These are phyloP conservation scores for Cyphellophora attinorum DNA, from an alignment of 2,329 filamentous ascomycete species.

Conservation along the genomic window DNA sequence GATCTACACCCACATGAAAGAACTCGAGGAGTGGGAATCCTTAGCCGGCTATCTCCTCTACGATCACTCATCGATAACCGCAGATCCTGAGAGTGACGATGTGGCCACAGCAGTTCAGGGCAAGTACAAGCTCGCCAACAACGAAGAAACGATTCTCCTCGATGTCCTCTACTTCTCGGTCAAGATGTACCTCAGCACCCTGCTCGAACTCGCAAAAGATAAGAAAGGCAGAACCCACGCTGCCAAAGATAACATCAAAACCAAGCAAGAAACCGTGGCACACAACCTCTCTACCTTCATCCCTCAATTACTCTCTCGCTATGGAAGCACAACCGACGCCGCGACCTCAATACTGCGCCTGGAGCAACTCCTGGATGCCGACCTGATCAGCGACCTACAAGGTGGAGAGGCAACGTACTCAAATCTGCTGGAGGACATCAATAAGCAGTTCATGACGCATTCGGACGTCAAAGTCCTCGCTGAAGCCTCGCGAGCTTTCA, in stretches of 20 bases:
- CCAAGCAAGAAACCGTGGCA: slow-evolving; percentile 69
- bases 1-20: slow-evolving; percentile 70
- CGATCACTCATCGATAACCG: slow-evolving; percentile 65
- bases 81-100: slow-evolving; percentile 45
- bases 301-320: slow-evolving; percentile 82
- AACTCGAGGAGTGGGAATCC: slow-evolving; percentile 78
- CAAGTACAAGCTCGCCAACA: slow-evolving; percentile 61
- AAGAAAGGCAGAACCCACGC: slow-evolving; percentile 49
- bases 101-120: slow-evolving; percentile 56
- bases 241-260: slow-evolving; percentile 51
- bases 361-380: slow-evolving; percentile 76
- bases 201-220: slow-evolving; percentile 51
- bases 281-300: slow-evolving; percentile 69
- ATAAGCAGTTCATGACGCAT: slow-evolving; percentile 88
- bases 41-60: slow-evolving; percentile 84
- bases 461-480: slow-evolving; percentile 74
- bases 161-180: slow-evolving; percentile 80
- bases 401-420: slow-evolving; percentile 76
- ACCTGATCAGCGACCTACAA: slow-evolving; percentile 78
- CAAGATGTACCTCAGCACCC: slow-evolving; percentile 59
- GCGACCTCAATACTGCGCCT: slow-evolving; percentile 77
- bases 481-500: slow-evolving; percentile 71
- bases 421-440: slow-evolving; percentile 78
- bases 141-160: slow-evolving; percentile 75
- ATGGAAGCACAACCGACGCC: slow-evolving; percentile 77